Evolutionary conservation across 345 rosid species (phyloP).

Genomic region (Populus pruinosa): DNA sequence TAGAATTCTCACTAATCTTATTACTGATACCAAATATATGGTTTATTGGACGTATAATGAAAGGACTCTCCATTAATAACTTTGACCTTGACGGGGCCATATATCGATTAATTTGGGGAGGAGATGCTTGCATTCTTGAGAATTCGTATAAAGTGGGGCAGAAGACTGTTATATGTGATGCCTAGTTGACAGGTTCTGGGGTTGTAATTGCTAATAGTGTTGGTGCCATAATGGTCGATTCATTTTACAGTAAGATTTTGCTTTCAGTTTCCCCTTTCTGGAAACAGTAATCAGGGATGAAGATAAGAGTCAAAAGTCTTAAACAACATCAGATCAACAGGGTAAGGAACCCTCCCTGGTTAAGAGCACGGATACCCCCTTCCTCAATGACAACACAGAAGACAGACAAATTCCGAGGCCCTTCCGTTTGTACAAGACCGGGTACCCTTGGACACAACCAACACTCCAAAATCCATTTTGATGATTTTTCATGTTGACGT

Average conservation of each 20-base stretch:
- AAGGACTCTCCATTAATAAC: constrained; percentile 16
- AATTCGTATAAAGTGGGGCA: constrained; percentile 23
- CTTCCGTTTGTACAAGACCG: constrained; percentile 25
- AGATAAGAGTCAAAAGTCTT: constrained; percentile 14
- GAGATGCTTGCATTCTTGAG: constrained; percentile 31
- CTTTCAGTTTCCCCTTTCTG: constrained; percentile 32
- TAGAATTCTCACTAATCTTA: not conserved
- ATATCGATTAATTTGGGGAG: constrained; percentile 34
- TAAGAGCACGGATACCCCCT: not conserved
- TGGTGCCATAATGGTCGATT: constrained; percentile 26
- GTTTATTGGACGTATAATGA: not conserved
- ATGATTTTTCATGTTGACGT: not conserved
- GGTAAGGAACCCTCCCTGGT: constrained; percentile 23
- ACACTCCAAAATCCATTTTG: not conserved
- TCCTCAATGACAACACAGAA: not conserved
- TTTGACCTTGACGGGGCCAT: constrained; percentile 16
- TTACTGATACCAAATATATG: not conserved
- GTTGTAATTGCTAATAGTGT: constrained; percentile 18
- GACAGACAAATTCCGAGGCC: constrained; percentile 5
- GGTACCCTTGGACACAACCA: constrained; percentile 16
- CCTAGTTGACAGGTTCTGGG: constrained; percentile 14
- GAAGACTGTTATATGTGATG: constrained; percentile 29
- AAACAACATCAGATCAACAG: constrained; percentile 20
- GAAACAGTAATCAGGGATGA: constrained; percentile 22
- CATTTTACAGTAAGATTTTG: constrained; percentile 17